Evolutionary conservation across 345 rosid species (phyloP).

Genomic region (Salix exigua): DNA sequence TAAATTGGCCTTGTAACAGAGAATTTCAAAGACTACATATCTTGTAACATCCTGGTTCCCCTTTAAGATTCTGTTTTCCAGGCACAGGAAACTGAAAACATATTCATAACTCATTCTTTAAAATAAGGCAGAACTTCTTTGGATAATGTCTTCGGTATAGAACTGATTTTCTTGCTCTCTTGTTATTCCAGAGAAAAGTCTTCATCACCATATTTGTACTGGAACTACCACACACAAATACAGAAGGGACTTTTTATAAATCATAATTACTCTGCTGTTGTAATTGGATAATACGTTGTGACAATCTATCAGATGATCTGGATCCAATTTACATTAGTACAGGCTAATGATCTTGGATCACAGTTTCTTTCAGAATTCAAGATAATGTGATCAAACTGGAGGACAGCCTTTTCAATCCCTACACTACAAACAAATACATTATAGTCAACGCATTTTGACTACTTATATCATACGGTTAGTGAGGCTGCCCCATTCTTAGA

Average conservation of each 20-base stretch:
- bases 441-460: constrained; percentile 7
- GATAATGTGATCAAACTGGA: neutral
- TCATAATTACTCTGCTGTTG: neutral
- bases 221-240: neutral
- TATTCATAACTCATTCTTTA: neutral
- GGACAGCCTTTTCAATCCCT: neutral
- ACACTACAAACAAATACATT: constrained; percentile 3
- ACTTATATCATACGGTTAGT: constrained; percentile 13
- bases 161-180: neutral
- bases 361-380: constrained; percentile 2
- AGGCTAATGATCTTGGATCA: neutral
- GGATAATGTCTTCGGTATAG: neutral
- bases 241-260: neutral
- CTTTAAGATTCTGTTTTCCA: neutral
- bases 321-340: constrained; percentile 11
- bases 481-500: constrained; percentile 45
- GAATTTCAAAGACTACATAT: neutral
- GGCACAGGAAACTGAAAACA: neutral
- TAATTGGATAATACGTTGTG: constrained; percentile 1
- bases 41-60: neutral
- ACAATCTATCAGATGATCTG: neutral
- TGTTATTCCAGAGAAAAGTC: neutral
- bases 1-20: neutral
- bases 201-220: neutral
- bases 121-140: neutral